phyloP scores from a whole-genome alignment of 345 rosid genomes.

The Gossypium longicalyx region DNA sequence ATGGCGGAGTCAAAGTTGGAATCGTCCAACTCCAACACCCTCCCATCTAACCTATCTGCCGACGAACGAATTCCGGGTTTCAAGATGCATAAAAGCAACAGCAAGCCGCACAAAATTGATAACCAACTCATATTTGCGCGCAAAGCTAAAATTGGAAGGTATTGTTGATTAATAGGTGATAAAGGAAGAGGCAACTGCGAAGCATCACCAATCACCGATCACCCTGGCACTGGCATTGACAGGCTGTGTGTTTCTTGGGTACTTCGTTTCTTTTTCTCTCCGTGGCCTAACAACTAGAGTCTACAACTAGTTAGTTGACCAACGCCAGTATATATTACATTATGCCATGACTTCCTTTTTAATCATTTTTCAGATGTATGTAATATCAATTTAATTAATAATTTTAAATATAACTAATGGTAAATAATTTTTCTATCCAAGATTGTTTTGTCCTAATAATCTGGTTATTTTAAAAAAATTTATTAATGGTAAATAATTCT shows the following conservation, averaged over 20 bases:
- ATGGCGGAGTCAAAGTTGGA: slow-evolving; percentile 80
- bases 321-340: too few relatives aligned
- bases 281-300: neutral
- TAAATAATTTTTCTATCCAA: too few relatives aligned
- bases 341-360: too few relatives aligned
- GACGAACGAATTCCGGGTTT: slow-evolving; percentile 1
- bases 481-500: too few relatives aligned
- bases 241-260: neutral
- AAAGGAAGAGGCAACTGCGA: neutral
- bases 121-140: neutral
- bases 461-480: too few relatives aligned
- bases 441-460: too few relatives aligned
- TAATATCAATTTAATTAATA: too few relatives aligned
- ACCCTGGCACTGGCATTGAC: neutral
- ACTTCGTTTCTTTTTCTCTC: neutral
- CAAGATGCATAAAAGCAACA: neutral
- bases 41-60: slow-evolving; percentile 42
- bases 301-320: neutral
- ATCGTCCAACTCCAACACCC: slow-evolving; percentile 78
- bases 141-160: neutral
- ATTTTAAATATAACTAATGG: too few relatives aligned
- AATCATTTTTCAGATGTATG: too few relatives aligned
- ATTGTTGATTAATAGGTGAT: neutral
- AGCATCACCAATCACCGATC: neutral
- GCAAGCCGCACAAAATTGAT: neutral